Percentiles rank a stretch among this genome's conserved stretches.
phyloP scores from a whole-genome alignment of 768 basidiomycete genomes.

The Chlorophyllum brunneum region DNA sequence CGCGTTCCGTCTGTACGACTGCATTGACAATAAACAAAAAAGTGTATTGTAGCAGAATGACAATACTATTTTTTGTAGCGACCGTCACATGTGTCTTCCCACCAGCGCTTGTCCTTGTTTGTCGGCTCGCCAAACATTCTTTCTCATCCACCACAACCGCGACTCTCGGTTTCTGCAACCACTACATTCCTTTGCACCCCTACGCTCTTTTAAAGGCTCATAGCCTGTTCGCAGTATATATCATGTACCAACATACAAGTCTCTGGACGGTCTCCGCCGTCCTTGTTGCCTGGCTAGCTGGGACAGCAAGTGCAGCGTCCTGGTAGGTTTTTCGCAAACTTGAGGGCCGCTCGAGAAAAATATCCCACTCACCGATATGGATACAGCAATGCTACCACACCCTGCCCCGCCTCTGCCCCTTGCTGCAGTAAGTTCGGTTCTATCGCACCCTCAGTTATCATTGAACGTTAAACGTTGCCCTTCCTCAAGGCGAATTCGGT shows the following conservation, averaged over 20 bases:
- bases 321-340: neutral
- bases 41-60: neutral
- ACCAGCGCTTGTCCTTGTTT: conserved; percentile 6
- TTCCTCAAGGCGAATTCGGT: conserved; percentile 46
- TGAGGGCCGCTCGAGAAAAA: no score
- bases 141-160: neutral
- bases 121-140: neutral
- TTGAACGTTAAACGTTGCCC: neutral
- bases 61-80: no score
- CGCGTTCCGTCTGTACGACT: neutral
- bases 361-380: no score
- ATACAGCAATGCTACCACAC: conserved; percentile 38
- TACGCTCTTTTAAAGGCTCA: conserved; percentile 1
- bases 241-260: neutral
- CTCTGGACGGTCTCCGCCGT: neutral
- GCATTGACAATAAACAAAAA: neutral
- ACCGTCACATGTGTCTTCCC: conserved; percentile 11
- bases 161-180: neutral
- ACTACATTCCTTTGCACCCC: neutral
- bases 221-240: neutral
- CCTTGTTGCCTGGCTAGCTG: conserved; percentile 8
- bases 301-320: conserved; percentile 5
- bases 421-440: conserved; percentile 44
- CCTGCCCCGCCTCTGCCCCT: conserved; percentile 41
- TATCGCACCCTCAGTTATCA: neutral